Conservation (phyloP, 345 rosid species). For the Syzygium jambos region DNA sequence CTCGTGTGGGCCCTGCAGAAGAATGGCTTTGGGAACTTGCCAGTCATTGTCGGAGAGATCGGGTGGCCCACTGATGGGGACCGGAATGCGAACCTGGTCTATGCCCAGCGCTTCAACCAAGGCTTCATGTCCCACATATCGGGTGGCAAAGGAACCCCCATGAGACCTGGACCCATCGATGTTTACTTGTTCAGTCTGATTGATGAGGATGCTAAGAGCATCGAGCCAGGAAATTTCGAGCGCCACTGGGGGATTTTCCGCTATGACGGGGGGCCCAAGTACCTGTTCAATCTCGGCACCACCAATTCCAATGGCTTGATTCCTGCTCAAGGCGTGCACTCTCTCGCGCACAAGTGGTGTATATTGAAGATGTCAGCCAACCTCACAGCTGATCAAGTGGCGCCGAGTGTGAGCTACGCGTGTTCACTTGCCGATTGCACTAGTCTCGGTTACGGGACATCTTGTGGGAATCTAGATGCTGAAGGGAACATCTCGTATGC, state of each 20-base stretch:
- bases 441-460: constrained; percentile 78
- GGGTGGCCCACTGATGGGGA: constrained; percentile 99
- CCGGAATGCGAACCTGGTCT: constrained; percentile 51
- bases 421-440: constrained; percentile 83
- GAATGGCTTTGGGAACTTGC: constrained; percentile 72
- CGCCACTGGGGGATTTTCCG: constrained; percentile 84
- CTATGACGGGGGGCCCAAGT: constrained; percentile 66
- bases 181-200: constrained; percentile 71
- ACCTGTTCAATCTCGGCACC: constrained; percentile 70
- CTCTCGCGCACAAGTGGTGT: constrained; percentile 69
- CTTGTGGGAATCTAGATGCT: constrained; percentile 55
- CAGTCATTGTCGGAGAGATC: constrained; percentile 74
- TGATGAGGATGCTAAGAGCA: constrained; percentile 83
- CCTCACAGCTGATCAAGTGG: constrained; percentile 59
- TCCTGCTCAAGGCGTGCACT: constrained; percentile 41
- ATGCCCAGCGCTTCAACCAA: constrained; percentile 81
- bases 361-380: constrained; percentile 52
- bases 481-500: constrained; percentile 74
- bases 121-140: constrained; percentile 68
- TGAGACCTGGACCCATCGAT: constrained; percentile 63
- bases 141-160: constrained; percentile 82
- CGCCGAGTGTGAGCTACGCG: constrained; percentile 68
- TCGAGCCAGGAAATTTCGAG: constrained; percentile 83
- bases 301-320: constrained; percentile 57
- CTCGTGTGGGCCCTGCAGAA: constrained; percentile 72